These are phyloP conservation scores for Papiliotrema fonsecae DNA, from an alignment of 1,284 basidiomycete species.

Conservation along the genomic window DNA sequence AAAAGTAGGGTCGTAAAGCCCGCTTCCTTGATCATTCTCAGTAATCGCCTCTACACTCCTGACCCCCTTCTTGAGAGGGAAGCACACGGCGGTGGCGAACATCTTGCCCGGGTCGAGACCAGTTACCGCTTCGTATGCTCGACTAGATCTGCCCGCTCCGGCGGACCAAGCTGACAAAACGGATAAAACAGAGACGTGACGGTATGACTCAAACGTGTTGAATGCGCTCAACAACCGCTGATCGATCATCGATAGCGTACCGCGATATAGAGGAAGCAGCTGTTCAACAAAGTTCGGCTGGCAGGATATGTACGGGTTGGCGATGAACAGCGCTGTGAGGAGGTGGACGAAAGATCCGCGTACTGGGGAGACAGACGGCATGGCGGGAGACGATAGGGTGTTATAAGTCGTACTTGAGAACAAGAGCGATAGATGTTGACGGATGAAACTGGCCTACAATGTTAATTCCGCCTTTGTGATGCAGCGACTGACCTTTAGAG, in stretches of 20 bases:
- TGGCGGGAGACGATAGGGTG: constrained; percentile 38
- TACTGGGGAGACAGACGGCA: constrained; percentile 61
- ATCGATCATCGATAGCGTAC: constrained; percentile 62
- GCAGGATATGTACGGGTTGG: constrained; percentile 72
- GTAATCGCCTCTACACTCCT: constrained; percentile 1
- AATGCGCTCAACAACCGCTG: constrained; percentile 66
- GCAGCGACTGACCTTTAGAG: constrained; percentile 48
- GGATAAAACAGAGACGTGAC: constrained; percentile 60
- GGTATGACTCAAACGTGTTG: constrained; percentile 67
- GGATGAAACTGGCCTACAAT: constrained; percentile 35
- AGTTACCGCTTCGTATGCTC: constrained; percentile 60
- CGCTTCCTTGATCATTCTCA: constrained; percentile 38
- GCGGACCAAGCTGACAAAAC: constrained; percentile 62
- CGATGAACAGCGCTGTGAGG: constrained; percentile 62
- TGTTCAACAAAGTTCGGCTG: constrained; percentile 76
- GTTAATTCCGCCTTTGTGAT: background rate
- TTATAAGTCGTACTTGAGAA: constrained; percentile 51
- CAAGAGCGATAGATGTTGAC: constrained; percentile 35
- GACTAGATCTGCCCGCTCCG: constrained; percentile 48
- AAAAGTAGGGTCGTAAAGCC: constrained; percentile 77
- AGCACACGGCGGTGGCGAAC: constrained; percentile 67
- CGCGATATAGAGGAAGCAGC: constrained; percentile 66
- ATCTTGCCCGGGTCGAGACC: constrained; percentile 65
- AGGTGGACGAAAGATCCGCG: constrained; percentile 55
- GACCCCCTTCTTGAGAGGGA: constrained; percentile 52